Evolutionary conservation across 768 basidiomycete species (phyloP).

Genomic region (Gymnopilus junonius): DNA sequence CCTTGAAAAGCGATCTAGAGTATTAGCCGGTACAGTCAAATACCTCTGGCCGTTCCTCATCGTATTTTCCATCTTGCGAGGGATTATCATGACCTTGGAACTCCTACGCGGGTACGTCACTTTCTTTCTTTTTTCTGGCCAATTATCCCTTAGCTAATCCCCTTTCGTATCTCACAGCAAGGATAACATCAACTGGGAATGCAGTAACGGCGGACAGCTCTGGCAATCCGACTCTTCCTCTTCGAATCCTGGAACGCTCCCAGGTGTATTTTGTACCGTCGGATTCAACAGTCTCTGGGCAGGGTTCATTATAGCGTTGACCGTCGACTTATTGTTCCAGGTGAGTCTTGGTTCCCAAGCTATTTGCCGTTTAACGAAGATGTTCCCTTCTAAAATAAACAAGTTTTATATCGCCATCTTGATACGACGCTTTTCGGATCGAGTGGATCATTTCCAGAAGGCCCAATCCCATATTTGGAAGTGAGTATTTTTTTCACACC

Average conservation of each 20-base stretch:
- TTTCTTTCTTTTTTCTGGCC: constrained; percentile 9
- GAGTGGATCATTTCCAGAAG: not conserved
- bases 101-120: constrained; percentile 62
- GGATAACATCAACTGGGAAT: constrained; percentile 74
- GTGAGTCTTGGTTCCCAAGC: constrained; percentile 39
- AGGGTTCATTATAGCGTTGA: constrained; percentile 64
- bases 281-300: constrained; percentile 64
- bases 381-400: not conserved
- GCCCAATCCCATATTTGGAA: not conserved
- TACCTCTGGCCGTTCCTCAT: constrained; percentile 77
- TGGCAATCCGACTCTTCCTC: constrained; percentile 55
- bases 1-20: constrained; percentile 62
- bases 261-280: constrained; percentile 57
- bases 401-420: not conserved
- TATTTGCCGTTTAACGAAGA: too few species aligned
- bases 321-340: constrained; percentile 72
- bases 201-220: constrained; percentile 71
- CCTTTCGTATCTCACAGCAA: constrained; percentile 45
- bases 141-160: constrained; percentile 2
- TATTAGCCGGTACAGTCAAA: constrained; percentile 64
- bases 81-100: constrained; percentile 74
- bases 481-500: not conserved
- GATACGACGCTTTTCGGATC: not conserved
- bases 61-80: constrained; percentile 63
- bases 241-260: constrained; percentile 48